Evolutionary conservation across 345 rosid species (phyloP).

Genomic region (Lumnitzera racemosa): DNA sequence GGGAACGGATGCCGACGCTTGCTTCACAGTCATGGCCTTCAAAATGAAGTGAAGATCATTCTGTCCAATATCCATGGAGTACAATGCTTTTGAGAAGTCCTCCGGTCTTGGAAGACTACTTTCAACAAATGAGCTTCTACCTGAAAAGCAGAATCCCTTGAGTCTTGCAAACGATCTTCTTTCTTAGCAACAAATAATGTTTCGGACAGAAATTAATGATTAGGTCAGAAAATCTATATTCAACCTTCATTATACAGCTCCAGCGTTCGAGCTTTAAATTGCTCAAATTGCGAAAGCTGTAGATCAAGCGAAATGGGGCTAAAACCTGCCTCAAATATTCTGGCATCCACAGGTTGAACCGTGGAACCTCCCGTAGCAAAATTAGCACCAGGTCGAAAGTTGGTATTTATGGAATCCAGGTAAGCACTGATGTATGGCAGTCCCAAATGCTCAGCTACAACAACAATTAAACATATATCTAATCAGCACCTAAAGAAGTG

Average conservation of each 20-base stretch:
- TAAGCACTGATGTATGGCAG: constrained; percentile 15
- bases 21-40: background rate
- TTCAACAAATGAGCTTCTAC: background rate
- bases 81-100: background rate
- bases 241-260: background rate
- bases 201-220: background rate
- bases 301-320: constrained; percentile 14
- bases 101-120: constrained; percentile 1
- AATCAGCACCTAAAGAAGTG: too few relatives aligned
- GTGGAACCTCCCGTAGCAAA: constrained; percentile 19
- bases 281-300: constrained; percentile 5
- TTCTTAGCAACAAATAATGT: too few relatives aligned
- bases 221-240: background rate
- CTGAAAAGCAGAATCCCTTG: background rate
- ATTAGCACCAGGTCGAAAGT: constrained; percentile 18
- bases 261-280: background rate
- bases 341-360: constrained; percentile 5
- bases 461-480: too few relatives aligned
- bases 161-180: too few relatives aligned
- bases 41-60: background rate
- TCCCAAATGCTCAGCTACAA: constrained; percentile 20
- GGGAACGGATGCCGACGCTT: background rate
- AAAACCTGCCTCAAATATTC: constrained; percentile 6
- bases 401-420: constrained; percentile 17
- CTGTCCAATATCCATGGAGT: constrained; percentile 1